Percentiles rank a stretch among this genome's conserved stretches.
These are phyloP conservation scores for Capillidium heterosporum DNA, from an alignment of 371 early-diverging fungal species.

Conservation along the genomic window DNA sequence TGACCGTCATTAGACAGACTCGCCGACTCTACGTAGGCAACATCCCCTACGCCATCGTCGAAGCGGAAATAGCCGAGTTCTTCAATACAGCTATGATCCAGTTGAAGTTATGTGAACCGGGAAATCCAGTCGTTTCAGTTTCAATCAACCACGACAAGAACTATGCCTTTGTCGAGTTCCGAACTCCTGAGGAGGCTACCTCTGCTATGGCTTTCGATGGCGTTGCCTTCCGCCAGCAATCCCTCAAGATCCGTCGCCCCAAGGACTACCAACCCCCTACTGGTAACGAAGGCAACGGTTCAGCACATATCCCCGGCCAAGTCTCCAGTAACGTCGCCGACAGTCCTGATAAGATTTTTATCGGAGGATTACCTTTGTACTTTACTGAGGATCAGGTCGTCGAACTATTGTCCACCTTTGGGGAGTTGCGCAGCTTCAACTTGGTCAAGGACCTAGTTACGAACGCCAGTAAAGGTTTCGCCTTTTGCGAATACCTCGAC, in stretches of 20 bases:
- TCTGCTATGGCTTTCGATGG: slow-evolving; percentile 86
- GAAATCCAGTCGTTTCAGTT: slow-evolving; percentile 48
- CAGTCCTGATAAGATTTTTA: slow-evolving; percentile 81
- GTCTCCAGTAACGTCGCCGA: slow-evolving; percentile 73
- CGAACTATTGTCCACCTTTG: slow-evolving; percentile 83
- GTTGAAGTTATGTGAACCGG: slow-evolving; percentile 32
- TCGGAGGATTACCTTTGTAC: slow-evolving; percentile 82
- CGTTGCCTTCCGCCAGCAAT: slow-evolving; percentile 59
- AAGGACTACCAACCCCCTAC: slow-evolving; percentile 80
- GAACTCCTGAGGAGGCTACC: slow-evolving; percentile 75
- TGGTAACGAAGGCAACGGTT: slow-evolving; percentile 14
- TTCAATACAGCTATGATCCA: slow-evolving; percentile 73
- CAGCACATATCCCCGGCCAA: slow-evolving; percentile 22
- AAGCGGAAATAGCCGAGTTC: slow-evolving; percentile 51
- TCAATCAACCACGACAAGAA: slow-evolving; percentile 84
- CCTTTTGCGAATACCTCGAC: slow-evolving; percentile 90
- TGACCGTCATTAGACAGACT: slow-evolving; percentile 40
- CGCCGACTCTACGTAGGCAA: slow-evolving; percentile 84
- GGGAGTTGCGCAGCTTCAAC: slow-evolving; percentile 78
- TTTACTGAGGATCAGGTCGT: slow-evolving; percentile 85
- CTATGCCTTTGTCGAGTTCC: slow-evolving; percentile 89
- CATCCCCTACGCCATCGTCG: slow-evolving; percentile 63
- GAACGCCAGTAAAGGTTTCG: slow-evolving; percentile 78
- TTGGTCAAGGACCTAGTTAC: slow-evolving; percentile 70
- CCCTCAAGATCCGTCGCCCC: slow-evolving; percentile 81